Base-by-base conservation (phyloP, 768 basidiomycete species). In the Leccinellum albellum region DNA sequence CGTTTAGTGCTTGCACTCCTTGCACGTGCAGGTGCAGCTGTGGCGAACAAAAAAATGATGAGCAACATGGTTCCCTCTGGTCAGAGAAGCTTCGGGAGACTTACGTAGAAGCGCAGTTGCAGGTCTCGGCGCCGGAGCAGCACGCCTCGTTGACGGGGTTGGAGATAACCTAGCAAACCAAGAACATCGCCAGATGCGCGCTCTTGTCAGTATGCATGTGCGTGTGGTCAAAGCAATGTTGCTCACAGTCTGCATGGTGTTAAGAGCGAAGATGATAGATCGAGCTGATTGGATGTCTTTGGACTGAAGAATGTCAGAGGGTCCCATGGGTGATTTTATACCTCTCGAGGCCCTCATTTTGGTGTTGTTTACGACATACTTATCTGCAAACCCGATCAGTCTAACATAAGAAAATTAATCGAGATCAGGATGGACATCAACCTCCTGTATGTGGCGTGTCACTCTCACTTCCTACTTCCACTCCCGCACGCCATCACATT, bases 201-300 rank as follows among this genome's bases (percentile, higher is more conserved):
- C 14, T 7, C n/a, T 37, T 2, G 10, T 31, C 7, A 29, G 48
- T 55, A 37, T 10, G n/a, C 37, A 17, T n/a, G n/a, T 37, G n/a
- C 37, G n/a, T n/a, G 37, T n/a, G 37, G 37, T 9, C 37, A 5
- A 2, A 33, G 17, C 7, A 24, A 14, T 21, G 20, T 24, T 15
- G 50, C 65, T 55, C 51, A 67, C 65, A 9, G 57, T 64, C 49
- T 66, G 65, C 65, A 66, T 66, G 45, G 14, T 61, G 52, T 0
- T 57, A 2, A 52, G 15, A 0, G 47, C 17, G 29, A 42, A 31
- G 26, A n/a, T 58, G 51, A 53, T 61, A 53, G 35, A 28, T 6
- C 6, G n/a, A 49, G 33, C 42, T 56, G n/a, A 3, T 59, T n/a
- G 26, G 15, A 23, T 46, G 31, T 52, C 14, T 32, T 23, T 35